These are phyloP conservation scores for Abrus pulchellus DNA, from an alignment of 306 rosid genomes.

Conservation along the genomic window DNA sequence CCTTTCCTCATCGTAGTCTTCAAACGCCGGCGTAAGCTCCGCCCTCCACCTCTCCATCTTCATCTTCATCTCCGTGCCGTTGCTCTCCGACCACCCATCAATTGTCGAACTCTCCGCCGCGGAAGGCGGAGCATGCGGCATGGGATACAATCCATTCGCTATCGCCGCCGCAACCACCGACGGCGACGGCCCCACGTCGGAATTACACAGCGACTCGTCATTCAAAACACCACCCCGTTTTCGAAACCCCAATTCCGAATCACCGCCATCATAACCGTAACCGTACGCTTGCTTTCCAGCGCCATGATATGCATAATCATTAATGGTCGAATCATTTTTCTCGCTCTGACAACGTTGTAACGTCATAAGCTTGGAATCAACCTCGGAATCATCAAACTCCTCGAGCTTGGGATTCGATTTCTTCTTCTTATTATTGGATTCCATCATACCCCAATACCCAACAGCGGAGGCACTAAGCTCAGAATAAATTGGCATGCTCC, in stretches of 20 bases:
- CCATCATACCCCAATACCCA: conserved; percentile 52
- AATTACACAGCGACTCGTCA: conserved; percentile 56
- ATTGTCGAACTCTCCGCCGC: conserved; percentile 47
- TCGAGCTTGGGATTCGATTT: not conserved
- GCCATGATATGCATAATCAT: conserved; percentile 21
- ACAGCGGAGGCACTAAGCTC: conserved; percentile 65
- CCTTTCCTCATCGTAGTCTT: not conserved
- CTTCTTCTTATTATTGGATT: conserved; percentile 5
- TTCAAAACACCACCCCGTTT: not conserved
- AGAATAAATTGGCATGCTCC: conserved; percentile 77
- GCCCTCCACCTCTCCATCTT: conserved; percentile 80
- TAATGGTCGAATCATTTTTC: conserved; percentile 46
- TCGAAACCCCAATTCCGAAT: conserved; percentile 34
- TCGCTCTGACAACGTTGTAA: conserved; percentile 58
- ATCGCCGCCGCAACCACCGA: conserved; percentile 82
- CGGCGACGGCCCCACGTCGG: conserved; percentile 77
- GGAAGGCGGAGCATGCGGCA: not conserved
- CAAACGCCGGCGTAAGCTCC: conserved; percentile 68
- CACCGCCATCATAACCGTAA: not conserved
- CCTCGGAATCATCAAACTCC: not conserved
- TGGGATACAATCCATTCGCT: conserved; percentile 63
- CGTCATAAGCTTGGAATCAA: conserved; percentile 14
- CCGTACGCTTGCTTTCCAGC: not conserved
- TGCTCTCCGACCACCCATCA: conserved; percentile 71
- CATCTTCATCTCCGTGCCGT: conserved; percentile 62